Conservation (phyloP, 2,329 filamentous ascomycete species). For the Aureobasidium sp. region DNA sequence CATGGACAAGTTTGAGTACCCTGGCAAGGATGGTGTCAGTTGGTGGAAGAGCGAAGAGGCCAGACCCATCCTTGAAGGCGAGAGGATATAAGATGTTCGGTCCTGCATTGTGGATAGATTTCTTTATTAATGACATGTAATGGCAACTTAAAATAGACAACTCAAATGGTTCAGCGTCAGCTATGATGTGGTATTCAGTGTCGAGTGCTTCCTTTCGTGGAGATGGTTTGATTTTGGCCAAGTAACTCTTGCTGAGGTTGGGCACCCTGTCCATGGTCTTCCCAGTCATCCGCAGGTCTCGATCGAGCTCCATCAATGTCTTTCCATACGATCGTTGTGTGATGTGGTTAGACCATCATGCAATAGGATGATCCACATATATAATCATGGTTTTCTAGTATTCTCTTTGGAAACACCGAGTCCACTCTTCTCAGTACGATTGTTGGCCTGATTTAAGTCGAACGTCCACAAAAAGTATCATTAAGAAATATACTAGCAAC, state of each 20-base stretch:
- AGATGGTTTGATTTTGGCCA: neutral
- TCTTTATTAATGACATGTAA: constrained; percentile 2
- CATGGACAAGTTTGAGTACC: constrained; percentile 71
- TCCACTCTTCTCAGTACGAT: rapidly evolving
- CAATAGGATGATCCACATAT: too few species aligned
- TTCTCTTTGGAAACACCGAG: neutral
- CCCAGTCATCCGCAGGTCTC: neutral
- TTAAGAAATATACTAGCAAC: neutral
- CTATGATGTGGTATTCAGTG: too few species aligned
- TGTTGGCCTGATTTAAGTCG: neutral
- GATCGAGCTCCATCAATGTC: neutral
- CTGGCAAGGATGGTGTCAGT: constrained; percentile 65
- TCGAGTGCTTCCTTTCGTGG: neutral
- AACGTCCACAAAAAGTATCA: neutral
- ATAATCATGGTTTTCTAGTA: neutral
- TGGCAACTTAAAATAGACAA: neutral
- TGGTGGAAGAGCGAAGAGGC: constrained; percentile 83
- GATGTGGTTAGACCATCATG: neutral
- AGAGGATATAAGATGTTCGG: constrained; percentile 28
- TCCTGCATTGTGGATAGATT: neutral
- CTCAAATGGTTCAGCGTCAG: neutral
- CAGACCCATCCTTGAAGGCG: constrained; percentile 59
- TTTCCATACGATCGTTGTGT: neutral
- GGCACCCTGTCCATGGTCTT: neutral
- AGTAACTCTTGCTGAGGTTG: neutral